These are phyloP conservation scores for Thalassia testudinum DNA, from an alignment of 116 monocot species.

Conservation along the genomic window DNA sequence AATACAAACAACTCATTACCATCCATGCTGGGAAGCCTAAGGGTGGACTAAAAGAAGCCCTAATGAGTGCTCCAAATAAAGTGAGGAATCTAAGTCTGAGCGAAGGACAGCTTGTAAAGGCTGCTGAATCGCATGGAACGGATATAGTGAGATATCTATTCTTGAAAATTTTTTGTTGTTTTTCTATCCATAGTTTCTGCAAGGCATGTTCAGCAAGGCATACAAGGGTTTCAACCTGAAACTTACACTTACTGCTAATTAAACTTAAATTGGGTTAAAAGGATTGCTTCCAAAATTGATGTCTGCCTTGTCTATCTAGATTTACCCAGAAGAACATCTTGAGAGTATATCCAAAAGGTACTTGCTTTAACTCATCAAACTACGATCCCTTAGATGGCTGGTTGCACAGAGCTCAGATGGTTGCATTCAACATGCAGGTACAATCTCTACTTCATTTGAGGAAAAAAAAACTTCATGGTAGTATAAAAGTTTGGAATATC, in stretches of 20 bases:
- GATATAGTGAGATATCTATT: conserved; percentile 47
- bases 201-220: too few relatives aligned
- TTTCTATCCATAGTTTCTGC: too few relatives aligned
- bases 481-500: too few relatives aligned
- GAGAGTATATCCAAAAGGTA: conserved; percentile 58
- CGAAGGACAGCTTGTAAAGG: conserved; percentile 51
- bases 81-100: conserved; percentile 69
- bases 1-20: conserved; percentile 51
- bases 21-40: conserved; percentile 65
- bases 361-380: conserved; percentile 47
- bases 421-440: conserved; percentile 91
- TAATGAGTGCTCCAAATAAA: conserved; percentile 53
- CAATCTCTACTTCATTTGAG: too few relatives aligned
- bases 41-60: conserved; percentile 32
- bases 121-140: conserved; percentile 26
- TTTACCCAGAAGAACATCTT: conserved; percentile 61
- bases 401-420: conserved; percentile 96
- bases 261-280: too few relatives aligned
- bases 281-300: too few relatives aligned
- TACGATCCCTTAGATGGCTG: conserved; percentile 61
- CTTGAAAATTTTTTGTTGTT: too few relatives aligned
- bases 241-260: too few relatives aligned
- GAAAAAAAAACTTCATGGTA: too few relatives aligned
- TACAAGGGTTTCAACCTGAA: too few relatives aligned
- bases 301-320: conserved; percentile 8